Base-by-base conservation (phyloP, 345 rosid species). In the Moricandia moricandioides region DNA sequence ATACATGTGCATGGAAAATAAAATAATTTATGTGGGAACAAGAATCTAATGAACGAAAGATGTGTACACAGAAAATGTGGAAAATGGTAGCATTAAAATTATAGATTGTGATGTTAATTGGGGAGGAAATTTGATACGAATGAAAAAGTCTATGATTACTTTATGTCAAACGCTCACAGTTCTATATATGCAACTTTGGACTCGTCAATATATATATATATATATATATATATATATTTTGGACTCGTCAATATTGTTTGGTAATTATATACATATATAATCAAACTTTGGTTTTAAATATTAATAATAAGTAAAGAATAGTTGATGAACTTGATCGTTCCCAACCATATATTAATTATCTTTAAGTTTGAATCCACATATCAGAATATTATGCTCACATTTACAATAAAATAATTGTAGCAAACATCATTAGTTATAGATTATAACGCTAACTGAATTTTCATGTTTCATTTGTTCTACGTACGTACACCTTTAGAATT, bases 1-100 rank as follows among this genome's bases (percentile, higher is more conserved):
- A 56, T 14, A 18, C 18, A 62, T 8, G 54, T 71, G 61, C 68
- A 71, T 47, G 75, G 60, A 72, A 45, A 43, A 2, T 21, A 21
- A 21, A 21, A 21, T 0, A 21, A 21, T 21, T 21, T 21, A 21
- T 1, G 24, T 21, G 24, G 31, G 27, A 51, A 27, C n/a, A 47
- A 29, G n/a, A 65, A 67, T 33, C 51, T 52, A 7, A 67, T 17
- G 26, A 37, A 56, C 72, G 37, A 55, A 14, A 24, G 4, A 69
- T 24, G 35, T 56, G 52, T 51, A 31, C 10, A 67, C 31, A 11
- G 16, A 43, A 11, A 12, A 31, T 47, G 13, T 43, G 57, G 70
- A 65, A 27, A n/a, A 65, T 43, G 13, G 24, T 47, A 8, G 33
- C 58, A 30, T 49, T 49, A 49, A 1, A 66, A 17, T 14, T 66